phyloP scores from a whole-genome alignment of 441 rosid species.

The Gossypium gossypioides region DNA sequence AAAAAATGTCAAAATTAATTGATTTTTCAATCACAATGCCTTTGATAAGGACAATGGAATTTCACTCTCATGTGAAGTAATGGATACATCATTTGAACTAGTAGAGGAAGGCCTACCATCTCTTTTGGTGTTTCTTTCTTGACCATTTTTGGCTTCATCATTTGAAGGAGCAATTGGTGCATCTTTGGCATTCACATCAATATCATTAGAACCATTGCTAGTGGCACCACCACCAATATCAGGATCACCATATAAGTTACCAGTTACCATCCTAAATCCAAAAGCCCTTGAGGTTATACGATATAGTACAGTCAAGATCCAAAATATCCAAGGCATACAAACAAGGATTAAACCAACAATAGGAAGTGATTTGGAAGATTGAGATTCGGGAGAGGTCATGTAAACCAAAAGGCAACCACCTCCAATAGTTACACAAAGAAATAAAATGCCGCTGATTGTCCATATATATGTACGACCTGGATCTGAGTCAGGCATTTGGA shows the following conservation, averaged over 20 bases:
- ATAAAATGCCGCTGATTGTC: slow-evolving; percentile 33
- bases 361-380: slow-evolving; percentile 35
- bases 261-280: slow-evolving; percentile 52
- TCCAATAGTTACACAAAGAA: slow-evolving; percentile 29
- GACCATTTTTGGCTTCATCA: background rate
- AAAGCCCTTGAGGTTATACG: slow-evolving; percentile 46
- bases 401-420: slow-evolving; percentile 40
- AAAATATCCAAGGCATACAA: slow-evolving; percentile 75
- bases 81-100: slow-evolving; percentile 10
- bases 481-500: slow-evolving; percentile 55
- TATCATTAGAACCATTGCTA: background rate
- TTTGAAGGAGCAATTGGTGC: background rate
- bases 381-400: slow-evolving; percentile 34
- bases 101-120: slow-evolving; percentile 1
- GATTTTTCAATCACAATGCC: slow-evolving; percentile 15
- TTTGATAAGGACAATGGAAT: slow-evolving; percentile 28
- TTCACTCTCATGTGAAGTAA: slow-evolving; percentile 36
- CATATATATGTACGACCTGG: slow-evolving; percentile 40
- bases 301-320: slow-evolving; percentile 49
- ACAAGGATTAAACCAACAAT: slow-evolving; percentile 49
- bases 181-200: background rate
- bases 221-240: background rate
- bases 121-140: background rate
- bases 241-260: slow-evolving; percentile 22
- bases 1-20: background rate